These are phyloP conservation scores for Quillaja saponaria DNA, from an alignment of 306 rosid species.

Conservation along the genomic window DNA sequence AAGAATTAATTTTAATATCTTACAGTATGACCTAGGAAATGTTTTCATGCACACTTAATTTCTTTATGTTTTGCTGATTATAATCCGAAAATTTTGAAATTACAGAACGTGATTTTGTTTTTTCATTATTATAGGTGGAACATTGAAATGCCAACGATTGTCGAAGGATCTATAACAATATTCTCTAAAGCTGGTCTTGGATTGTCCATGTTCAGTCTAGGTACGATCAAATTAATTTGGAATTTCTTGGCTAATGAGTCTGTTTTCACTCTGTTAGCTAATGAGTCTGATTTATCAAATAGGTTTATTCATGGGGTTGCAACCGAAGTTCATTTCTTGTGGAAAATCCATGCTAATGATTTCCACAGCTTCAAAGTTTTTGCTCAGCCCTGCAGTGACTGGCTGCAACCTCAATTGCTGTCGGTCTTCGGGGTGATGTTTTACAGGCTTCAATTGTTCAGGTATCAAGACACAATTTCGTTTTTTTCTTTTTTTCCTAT, in stretches of 20 bases:
- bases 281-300: background rate
- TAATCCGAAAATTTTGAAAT: background rate
- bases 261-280: background rate
- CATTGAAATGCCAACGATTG: conserved; percentile 19
- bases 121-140: conserved; percentile 32
- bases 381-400: conserved; percentile 32
- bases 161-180: conserved; percentile 9
- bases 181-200: conserved; percentile 32
- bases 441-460: conserved; percentile 30
- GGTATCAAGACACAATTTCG: conserved; percentile 10
- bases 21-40: too few relatives aligned
- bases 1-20: too few relatives aligned
- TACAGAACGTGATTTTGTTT: background rate
- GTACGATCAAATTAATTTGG: conserved; percentile 2
- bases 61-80: background rate
- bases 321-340: conserved; percentile 27
- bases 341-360: background rate
- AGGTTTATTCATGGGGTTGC: conserved; percentile 34
- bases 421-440: conserved; percentile 31
- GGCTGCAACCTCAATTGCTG: conserved; percentile 28
- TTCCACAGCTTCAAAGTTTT: conserved; percentile 19
- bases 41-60: too few relatives aligned
- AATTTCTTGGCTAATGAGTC: background rate
- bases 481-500: background rate
- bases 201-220: conserved; percentile 33